These are phyloP conservation scores for Saccharomycopsis fermentans DNA, from an alignment of 805 yeast genomes.

Conservation along the genomic window DNA sequence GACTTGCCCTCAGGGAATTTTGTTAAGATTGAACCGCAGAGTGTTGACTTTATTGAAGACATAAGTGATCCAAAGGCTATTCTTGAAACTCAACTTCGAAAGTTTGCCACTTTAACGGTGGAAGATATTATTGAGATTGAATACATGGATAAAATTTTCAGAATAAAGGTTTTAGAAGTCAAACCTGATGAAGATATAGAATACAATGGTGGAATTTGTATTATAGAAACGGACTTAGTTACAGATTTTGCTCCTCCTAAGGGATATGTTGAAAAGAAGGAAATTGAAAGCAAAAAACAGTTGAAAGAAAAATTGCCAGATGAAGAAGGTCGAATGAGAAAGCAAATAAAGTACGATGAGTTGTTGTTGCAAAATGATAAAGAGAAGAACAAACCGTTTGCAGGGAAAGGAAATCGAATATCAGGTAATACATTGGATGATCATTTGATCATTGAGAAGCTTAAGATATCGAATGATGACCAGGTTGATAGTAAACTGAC, in stretches of 20 bases:
- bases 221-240: constrained; percentile 91
- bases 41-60: constrained; percentile 74
- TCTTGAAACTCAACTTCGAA: constrained; percentile 80
- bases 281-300: constrained; percentile 23
- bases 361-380: constrained; percentile 10
- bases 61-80: constrained; percentile 96
- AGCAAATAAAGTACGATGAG: constrained; percentile 27
- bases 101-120: constrained; percentile 79
- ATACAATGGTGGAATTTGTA: constrained; percentile 65
- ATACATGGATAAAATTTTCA: constrained; percentile 70
- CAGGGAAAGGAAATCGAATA: constrained; percentile 60
- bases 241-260: constrained; percentile 99
- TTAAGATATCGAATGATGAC: not conserved
- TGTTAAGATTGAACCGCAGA: constrained; percentile 92
- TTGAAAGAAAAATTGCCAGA: not conserved
- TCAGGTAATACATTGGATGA: constrained; percentile 38
- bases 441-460: not conserved
- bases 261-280: constrained; percentile 70
- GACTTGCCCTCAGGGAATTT: constrained; percentile 80
- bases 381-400: constrained; percentile 27
- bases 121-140: constrained; percentile 76
- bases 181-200: constrained; percentile 52
- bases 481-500: not conserved
- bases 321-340: constrained; percentile 50
- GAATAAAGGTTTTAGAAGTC: constrained; percentile 76